These are phyloP conservation scores for Cylindrotheca fusiformis DNA, from an alignment of 108 stramenopile species.

Conservation along the genomic window DNA sequence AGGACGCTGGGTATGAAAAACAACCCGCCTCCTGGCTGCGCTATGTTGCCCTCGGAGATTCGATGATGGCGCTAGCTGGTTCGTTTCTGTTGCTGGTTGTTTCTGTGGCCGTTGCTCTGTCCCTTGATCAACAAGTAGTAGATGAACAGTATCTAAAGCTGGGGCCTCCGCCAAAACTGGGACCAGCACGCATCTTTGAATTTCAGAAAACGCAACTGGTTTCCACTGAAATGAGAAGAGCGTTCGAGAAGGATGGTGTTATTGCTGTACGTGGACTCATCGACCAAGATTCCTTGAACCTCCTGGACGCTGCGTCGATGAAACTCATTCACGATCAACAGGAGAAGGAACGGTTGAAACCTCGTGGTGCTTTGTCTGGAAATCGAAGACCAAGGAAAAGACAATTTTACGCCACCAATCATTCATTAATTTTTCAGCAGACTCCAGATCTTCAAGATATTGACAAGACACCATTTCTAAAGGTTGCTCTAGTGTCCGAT, in stretches of 20 bases:
- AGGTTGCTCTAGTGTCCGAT: constrained; percentile 31
- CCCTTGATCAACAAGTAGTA: constrained; percentile 6
- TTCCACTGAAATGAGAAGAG: constrained; percentile 21
- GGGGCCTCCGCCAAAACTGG: constrained; percentile 34
- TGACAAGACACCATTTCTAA: constrained; percentile 23
- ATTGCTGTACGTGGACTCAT: constrained; percentile 60
- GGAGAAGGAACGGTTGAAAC: constrained; percentile 10
- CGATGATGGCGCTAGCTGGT: constrained; percentile 14
- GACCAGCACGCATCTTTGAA: constrained; percentile 22
- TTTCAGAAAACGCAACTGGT: not conserved
- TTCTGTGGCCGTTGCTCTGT: constrained; percentile 13
- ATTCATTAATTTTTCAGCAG: constrained; percentile 50
- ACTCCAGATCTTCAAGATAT: constrained; percentile 23
- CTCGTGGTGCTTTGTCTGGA: constrained; percentile 14
- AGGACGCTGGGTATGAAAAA: not conserved
- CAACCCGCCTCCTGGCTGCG: not conserved
- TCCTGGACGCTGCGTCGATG: constrained; percentile 28
- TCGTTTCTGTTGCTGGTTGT: constrained; percentile 25
- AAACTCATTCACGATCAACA: constrained; percentile 22
- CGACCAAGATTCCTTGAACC: constrained; percentile 16
- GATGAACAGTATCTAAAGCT: constrained; percentile 24
- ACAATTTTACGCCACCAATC: constrained; percentile 67
- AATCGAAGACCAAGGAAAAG: not conserved
- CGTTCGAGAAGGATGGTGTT: constrained; percentile 53
- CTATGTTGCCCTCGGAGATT: constrained; percentile 27